Base-by-base conservation (phyloP, 2,329 filamentous ascomycete species). In the Cordyceps militaris region DNA sequence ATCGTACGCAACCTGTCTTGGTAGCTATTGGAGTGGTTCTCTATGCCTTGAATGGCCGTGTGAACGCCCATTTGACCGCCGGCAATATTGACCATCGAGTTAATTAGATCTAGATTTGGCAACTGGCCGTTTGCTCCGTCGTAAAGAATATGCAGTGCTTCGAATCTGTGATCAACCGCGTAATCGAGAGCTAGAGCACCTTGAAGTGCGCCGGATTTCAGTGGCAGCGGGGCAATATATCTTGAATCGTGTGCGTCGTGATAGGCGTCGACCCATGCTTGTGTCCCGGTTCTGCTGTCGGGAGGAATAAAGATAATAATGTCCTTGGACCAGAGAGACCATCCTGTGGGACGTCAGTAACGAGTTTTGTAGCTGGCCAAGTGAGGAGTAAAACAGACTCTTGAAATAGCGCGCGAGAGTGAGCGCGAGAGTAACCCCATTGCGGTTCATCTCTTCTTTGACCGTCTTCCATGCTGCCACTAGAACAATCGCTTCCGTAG, bases 251-350 rank as follows among this genome's bases (percentile, higher is more conserved):
- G 91, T 21, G 89, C 87, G 70, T 96, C 90, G 71, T 99, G 94
- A 71, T 99, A 99, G 1, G 94, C 94, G 68, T 97, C 92, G 9
- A 97, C 90, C 94, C 94, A 99, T 24, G 94, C 94, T 70, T 97
- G 92, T 0, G 91, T 90, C 1, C 93, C 94, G 11, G 89, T 88
- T 59, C 86, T 88, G 70, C 91, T 96, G 72, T 99, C 94, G 0
- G 89, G 87, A 0, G 94, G 86, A 48, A 99, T 81, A 6, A 99
- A 74, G 64, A 99, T 85, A 59, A 99, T 93, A 64, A 99, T 96
- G 70, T 99, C 94, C 73, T 99, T 99, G 59, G 92, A 97, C 94
- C 94, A 99, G 28, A 99, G 80, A 55, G 91, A 97, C 94, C 94
- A 99, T 64, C 88, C 83, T 86, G 36, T 3, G 50, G 3, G 4